phyloP scores from a whole-genome alignment of 1,284 basidiomycete species.

The Sanghuangporus baumii region DNA sequence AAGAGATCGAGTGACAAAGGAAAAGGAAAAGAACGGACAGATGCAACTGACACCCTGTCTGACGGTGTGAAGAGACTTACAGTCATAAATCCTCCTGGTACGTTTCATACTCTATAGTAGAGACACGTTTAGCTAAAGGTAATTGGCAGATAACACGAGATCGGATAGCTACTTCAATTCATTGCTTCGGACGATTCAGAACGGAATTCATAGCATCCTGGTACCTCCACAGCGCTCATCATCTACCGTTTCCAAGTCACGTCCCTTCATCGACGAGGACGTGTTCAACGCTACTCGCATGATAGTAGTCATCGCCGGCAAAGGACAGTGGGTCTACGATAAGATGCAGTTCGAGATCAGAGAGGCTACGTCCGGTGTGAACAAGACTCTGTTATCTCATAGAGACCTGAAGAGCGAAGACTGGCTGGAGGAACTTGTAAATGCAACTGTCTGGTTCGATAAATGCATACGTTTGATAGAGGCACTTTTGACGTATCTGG shows the following conservation, averaged over 20 bases:
- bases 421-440: conserved; percentile 15
- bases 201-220: conserved; percentile 8
- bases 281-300: conserved; percentile 9
- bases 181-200: conserved; percentile 2
- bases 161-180: conserved; percentile 5
- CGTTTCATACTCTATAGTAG: neutral
- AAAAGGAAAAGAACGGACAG: conserved; percentile 6
- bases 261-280: conserved; percentile 5
- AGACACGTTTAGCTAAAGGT: neutral
- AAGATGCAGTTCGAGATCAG: conserved; percentile 15
- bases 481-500: conserved; percentile 31
- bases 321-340: conserved; percentile 16
- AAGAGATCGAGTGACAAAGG: conserved; percentile 12
- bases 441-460: conserved; percentile 10
- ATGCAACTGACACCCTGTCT: neutral
- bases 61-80: conserved; percentile 12
- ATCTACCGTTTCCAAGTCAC: neutral
- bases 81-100: conserved; percentile 8
- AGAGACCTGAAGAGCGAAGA: neutral
- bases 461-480: conserved; percentile 22
- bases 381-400: neutral
- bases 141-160: neutral
- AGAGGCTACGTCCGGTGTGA: neutral
- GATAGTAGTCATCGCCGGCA: conserved; percentile 11
- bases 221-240: neutral